Percentiles rank a stretch among this genome's conserved stretches.
Conservation (phyloP, 805 yeast species). For the Saturnispora sekii region DNA sequence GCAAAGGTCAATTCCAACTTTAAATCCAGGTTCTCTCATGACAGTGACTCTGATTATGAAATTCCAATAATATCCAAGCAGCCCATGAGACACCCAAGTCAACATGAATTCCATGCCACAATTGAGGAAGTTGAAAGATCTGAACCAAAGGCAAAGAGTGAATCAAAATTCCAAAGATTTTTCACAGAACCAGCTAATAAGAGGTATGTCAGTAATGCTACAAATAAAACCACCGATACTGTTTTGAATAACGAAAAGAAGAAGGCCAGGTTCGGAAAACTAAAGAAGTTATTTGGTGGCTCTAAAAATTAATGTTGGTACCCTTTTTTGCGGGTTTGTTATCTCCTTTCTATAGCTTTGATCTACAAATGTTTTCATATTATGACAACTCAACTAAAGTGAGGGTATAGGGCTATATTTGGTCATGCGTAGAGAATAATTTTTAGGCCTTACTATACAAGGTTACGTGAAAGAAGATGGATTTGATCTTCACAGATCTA, state of each 20-base stretch:
- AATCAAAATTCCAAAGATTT: conserved; percentile 12
- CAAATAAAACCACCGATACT: conserved; percentile 17
- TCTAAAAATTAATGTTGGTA: conserved; percentile 9
- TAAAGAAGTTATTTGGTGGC: conserved; percentile 27
- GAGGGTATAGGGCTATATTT: no score
- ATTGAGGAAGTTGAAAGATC: not conserved
- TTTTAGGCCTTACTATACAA: not conserved
- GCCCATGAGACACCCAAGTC: not conserved
- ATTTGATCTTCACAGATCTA: conserved; percentile 1
- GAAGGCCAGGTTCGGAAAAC: conserved; percentile 27
- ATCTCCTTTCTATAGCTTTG: no score
- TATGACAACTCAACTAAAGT: no score
- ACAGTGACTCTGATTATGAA: conserved; percentile 54
- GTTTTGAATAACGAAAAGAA: conserved; percentile 20
- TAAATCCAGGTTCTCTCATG: conserved; percentile 45
- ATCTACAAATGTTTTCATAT: no score
- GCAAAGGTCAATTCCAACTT: conserved; percentile 18
- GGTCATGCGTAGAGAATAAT: no score
- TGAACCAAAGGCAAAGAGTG: not conserved
- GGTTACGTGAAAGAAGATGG: not conserved
- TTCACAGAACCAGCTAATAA: conserved; percentile 13
- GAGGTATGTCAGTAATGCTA: conserved; percentile 9
- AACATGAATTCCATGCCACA: not conserved
- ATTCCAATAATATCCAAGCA: conserved; percentile 13
- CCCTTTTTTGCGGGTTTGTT: no score